phyloP scores from a whole-genome alignment of 768 basidiomycete species.

The Termitomyces sp. region DNA sequence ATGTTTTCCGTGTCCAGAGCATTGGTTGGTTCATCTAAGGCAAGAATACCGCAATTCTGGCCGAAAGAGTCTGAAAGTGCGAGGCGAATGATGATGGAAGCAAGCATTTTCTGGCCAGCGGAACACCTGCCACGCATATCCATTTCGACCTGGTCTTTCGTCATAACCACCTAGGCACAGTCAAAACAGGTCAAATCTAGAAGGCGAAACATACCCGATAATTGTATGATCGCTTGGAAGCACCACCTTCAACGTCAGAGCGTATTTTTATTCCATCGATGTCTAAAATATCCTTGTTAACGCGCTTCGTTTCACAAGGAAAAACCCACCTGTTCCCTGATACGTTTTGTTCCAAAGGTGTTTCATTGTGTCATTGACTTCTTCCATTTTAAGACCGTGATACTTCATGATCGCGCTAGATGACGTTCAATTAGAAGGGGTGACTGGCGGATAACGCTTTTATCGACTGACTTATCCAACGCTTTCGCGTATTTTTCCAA shows the following conservation, averaged over 20 bases:
- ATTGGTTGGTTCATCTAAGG: constrained; percentile 97
- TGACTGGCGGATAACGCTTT: neutral
- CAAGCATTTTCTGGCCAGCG: constrained; percentile 98
- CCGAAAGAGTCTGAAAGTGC: constrained; percentile 97
- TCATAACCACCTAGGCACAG: constrained; percentile 85
- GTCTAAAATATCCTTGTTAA: constrained; percentile 44
- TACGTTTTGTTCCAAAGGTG: constrained; percentile 99
- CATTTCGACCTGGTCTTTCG: constrained; percentile 98
- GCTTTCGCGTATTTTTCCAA: constrained; percentile 98
- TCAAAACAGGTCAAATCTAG: constrained; percentile 7
- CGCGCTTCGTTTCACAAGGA: neutral
- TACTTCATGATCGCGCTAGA: constrained; percentile 97
- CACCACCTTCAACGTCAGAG: constrained; percentile 88
- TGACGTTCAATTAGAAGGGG: constrained; percentile 4
- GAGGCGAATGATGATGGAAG: constrained; percentile 95
- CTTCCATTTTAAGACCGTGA: constrained; percentile 96
- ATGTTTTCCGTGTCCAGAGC: constrained; percentile 96
- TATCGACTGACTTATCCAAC: constrained; percentile 74
- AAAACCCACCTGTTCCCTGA: constrained; percentile 85
- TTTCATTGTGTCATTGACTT: constrained; percentile 97
- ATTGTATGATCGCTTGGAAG: constrained; percentile 92
- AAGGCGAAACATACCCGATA: constrained; percentile 62
- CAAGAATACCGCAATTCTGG: constrained; percentile 95
- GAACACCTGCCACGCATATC: constrained; percentile 99
- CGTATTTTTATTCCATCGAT: constrained; percentile 96